These are phyloP conservation scores for Colletotrichum phormii DNA, from an alignment of 2,329 filamentous ascomycete genomes.

Conservation along the genomic window DNA sequence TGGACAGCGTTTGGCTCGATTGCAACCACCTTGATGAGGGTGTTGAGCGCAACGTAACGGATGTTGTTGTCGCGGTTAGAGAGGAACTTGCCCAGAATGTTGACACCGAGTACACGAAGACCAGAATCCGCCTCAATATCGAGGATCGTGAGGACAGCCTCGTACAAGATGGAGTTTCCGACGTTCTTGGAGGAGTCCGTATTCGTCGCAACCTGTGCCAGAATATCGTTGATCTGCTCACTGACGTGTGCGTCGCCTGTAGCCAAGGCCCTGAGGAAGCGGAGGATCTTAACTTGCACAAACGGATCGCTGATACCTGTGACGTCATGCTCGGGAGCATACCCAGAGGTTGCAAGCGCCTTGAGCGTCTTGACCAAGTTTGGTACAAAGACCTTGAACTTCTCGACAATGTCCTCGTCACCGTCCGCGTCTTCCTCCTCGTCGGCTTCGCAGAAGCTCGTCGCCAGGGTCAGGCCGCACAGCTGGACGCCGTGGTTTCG, in stretches of 20 bases:
- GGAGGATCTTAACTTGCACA: conserved; percentile 94
- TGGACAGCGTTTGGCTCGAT: conserved; percentile 98
- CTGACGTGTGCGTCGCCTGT: conserved; percentile 88
- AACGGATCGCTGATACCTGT: conserved; percentile 98
- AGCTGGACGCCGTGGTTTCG: conserved; percentile 95
- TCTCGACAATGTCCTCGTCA: conserved; percentile 90
- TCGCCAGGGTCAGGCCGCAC: conserved; percentile 90
- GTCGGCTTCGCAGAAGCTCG: conserved; percentile 93
- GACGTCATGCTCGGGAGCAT: conserved; percentile 97
- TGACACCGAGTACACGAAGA: conserved; percentile 92
- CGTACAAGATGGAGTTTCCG: conserved; percentile 97
- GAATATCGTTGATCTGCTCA: conserved; percentile 98
- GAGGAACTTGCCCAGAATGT: conserved; percentile 97
- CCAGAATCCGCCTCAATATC: conserved; percentile 99
- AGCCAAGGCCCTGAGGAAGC: conserved; percentile 85
- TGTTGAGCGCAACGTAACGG: conserved; percentile 96
- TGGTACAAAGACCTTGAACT: conserved; percentile 88
- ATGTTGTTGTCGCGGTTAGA: conserved; percentile 99
- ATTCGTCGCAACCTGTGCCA: conserved; percentile 97
- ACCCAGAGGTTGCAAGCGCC: conserved; percentile 91
- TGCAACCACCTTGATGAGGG: conserved; percentile 96
- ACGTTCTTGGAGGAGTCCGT: conserved; percentile 99
- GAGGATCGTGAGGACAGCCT: conserved; percentile 95
- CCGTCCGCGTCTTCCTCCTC: conserved; percentile 90
- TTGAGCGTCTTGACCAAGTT: conserved; percentile 91